Base-by-base conservation (phyloP, 441 rosid genomes). In the Mallotus japonicus region DNA sequence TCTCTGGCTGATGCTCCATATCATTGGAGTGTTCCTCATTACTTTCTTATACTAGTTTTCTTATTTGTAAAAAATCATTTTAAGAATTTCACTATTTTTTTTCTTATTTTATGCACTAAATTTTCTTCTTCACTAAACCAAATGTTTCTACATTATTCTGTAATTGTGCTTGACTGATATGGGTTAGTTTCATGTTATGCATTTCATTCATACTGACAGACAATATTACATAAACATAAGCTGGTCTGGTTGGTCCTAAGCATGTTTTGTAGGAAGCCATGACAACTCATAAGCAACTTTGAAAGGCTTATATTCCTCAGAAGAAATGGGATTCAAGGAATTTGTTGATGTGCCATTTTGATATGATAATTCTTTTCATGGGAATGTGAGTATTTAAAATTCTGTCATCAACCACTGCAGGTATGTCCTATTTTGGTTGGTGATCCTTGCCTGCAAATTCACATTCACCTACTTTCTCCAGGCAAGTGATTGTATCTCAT, bases 391-490 rank as follows among this genome's bases (percentile, higher is more conserved):
- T 59, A 14, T 5, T 62, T 55, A 2, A 32, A 15, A 6, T 4
- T 69, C 28, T 75, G 8, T 57, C 69, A 19, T 53, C n/a, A 47
- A 47, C 69, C 66, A 37, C 75, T 85, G 78, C 92, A 96, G 99
- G 79, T 96, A 94, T 83, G 99, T 96, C 81, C 78, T 85, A 22
- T 96, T 76, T 87, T 96, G 99, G 99, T 71, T 91, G 91, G 84
- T 96, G 79, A 85, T 96, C 82, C 85, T 92, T 77, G 83, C 74
- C 24, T 85, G 97, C 92, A 96, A 93, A 84, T 96, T 93, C 83
- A 82, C 88, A 62, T 96, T 96, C 79, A 87, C 99, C 22, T 96
- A 96, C 86, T 96, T 96, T 86, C 98, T 96, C 84, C 98, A 96
- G 98, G 99, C 76, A 89, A 90, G 88, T 49, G 20, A 50, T 63